phyloP scores from a whole-genome alignment of 2,329 filamentous ascomycete genomes.

The Stagonosporopsis vannaccii region DNA sequence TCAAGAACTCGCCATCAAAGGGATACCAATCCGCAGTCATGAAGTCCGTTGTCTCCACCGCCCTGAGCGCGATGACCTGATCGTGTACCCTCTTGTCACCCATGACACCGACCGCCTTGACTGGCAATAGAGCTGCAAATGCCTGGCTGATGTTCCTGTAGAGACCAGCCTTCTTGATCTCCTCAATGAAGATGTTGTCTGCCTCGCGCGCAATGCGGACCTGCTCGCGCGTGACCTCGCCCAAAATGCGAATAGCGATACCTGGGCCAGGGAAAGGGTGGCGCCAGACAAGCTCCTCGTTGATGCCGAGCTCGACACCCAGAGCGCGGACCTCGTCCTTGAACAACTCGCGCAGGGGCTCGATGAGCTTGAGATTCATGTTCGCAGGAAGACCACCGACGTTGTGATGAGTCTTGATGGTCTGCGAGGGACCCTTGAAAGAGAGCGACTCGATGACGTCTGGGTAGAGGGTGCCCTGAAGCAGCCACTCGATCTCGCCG shows the following conservation, averaged over 20 bases:
- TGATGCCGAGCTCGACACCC: conserved; percentile 73
- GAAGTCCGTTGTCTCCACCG: conserved; percentile 71
- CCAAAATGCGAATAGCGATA: conserved; percentile 80
- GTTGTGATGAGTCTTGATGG: conserved; percentile 79
- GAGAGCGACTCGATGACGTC: conserved; percentile 76
- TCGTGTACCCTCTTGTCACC: conserved; percentile 74
- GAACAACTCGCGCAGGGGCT: conserved; percentile 81
- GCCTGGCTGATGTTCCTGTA: conserved; percentile 77
- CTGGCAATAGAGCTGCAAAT: conserved; percentile 71
- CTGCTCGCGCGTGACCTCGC: conserved; percentile 81
- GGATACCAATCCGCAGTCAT: conserved; percentile 78
- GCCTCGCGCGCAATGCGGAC: conserved; percentile 81
- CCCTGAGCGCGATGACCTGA: conserved; percentile 67
- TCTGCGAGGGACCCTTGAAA: conserved; percentile 74
- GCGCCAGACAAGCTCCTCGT: conserved; percentile 77
- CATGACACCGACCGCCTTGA: conserved; percentile 71
- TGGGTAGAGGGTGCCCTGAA: conserved; percentile 86
- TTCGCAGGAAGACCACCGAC: conserved; percentile 72
- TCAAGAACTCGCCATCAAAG: conserved; percentile 71
- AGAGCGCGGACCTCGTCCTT: conserved; percentile 81
- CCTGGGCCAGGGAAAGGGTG: conserved; percentile 80
- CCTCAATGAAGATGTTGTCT: conserved; percentile 78
- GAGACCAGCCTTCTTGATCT: conserved; percentile 75
- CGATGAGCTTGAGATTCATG: conserved; percentile 74
- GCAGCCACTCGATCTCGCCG: conserved; percentile 83